Conservation (phyloP, 2,329 filamentous ascomycete species). For the Colletotrichum trifolii region DNA sequence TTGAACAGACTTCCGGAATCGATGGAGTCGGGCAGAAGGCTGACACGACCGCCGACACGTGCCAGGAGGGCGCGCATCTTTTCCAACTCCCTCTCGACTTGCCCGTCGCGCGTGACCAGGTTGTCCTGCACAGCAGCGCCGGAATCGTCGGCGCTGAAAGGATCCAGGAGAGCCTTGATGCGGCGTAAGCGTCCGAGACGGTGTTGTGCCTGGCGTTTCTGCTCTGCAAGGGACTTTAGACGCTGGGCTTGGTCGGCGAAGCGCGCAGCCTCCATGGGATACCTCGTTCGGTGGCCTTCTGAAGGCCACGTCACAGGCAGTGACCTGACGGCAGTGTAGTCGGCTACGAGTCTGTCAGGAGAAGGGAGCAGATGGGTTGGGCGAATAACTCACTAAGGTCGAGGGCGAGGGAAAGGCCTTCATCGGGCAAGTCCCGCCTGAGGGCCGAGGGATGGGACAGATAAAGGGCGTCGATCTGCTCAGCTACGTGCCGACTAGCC, state of each 20-base stretch:
- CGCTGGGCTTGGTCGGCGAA: slow-evolving; percentile 62
- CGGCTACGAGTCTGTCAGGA: slow-evolving; percentile 45
- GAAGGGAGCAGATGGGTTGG: not conserved
- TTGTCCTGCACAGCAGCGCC: slow-evolving; percentile 69
- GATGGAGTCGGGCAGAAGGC: slow-evolving; percentile 45
- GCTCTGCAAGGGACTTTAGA: slow-evolving; percentile 61
- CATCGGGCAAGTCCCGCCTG: slow-evolving; percentile 50
- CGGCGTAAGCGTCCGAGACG: slow-evolving; percentile 59
- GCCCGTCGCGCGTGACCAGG: slow-evolving; percentile 72
- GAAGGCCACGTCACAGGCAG: slow-evolving; percentile 61
- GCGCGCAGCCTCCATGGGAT: slow-evolving; percentile 59
- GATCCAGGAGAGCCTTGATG: slow-evolving; percentile 63
- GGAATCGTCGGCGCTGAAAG: slow-evolving; percentile 52
- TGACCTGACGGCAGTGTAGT: slow-evolving; percentile 54
- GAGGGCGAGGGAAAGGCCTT: slow-evolving; percentile 52
- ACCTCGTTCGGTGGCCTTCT: slow-evolving; percentile 47
- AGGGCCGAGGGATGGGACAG: slow-evolving; percentile 51
- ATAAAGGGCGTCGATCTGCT: slow-evolving; percentile 77
- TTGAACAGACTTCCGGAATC: slow-evolving; percentile 32
- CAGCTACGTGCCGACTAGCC: slow-evolving; percentile 76
- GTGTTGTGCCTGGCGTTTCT: slow-evolving; percentile 51
- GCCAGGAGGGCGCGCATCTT: slow-evolving; percentile 73
- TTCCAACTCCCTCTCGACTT: slow-evolving; percentile 74
- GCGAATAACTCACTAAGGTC: slow-evolving; percentile 55
- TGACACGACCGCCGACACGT: slow-evolving; percentile 66